Evolutionary conservation across 2,329 filamentous ascomycete genomes (phyloP).

Genomic region (Pseudogymnoascus pannorum): DNA sequence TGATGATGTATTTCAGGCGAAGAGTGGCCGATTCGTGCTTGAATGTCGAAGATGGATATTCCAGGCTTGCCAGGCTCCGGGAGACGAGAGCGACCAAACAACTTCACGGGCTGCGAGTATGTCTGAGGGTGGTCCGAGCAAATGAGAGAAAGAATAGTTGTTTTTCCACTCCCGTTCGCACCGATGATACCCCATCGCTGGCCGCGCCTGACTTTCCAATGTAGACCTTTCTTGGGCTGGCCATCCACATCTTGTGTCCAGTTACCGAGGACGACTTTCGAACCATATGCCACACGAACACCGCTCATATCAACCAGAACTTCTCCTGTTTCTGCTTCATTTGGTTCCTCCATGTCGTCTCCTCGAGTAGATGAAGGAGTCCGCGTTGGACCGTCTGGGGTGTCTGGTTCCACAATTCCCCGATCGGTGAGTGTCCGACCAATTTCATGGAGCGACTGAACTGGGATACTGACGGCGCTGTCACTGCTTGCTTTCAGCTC

Average conservation of each 20-base stretch:
- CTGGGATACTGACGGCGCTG: conserved; percentile 21
- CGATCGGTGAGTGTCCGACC: conserved; percentile 22
- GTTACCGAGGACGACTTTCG: conserved; percentile 70
- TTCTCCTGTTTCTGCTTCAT: conserved; percentile 35
- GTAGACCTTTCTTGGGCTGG: conserved; percentile 52
- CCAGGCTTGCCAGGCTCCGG: conserved; percentile 61
- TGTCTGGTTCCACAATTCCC: conserved; percentile 21
- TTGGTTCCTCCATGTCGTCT: not conserved
- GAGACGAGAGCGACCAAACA: conserved; percentile 77
- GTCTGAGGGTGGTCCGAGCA: conserved; percentile 94
- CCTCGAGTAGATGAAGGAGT: not conserved
- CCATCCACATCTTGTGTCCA: conserved; percentile 59
- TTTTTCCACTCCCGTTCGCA: conserved; percentile 92
- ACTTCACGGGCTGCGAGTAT: conserved; percentile 77
- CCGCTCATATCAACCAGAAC: conserved; percentile 80
- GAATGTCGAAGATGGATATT: conserved; percentile 88
- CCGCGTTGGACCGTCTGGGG: not conserved
- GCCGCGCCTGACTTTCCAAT: conserved; percentile 76
- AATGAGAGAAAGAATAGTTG: conserved; percentile 83
- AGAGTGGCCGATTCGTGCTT: conserved; percentile 82
- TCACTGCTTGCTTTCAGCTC: conserved; percentile 42
- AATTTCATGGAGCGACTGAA: conserved; percentile 23
- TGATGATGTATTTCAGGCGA: conserved; percentile 91
- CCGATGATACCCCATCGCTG: conserved; percentile 91
- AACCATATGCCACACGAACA: conserved; percentile 72